A percentile compares a stretch with the other conserved stretches of the same genome.
These are phyloP conservation scores for Hysterium pulicare DNA, from an alignment of 2,329 filamentous ascomycete species.

Conservation along the genomic window DNA sequence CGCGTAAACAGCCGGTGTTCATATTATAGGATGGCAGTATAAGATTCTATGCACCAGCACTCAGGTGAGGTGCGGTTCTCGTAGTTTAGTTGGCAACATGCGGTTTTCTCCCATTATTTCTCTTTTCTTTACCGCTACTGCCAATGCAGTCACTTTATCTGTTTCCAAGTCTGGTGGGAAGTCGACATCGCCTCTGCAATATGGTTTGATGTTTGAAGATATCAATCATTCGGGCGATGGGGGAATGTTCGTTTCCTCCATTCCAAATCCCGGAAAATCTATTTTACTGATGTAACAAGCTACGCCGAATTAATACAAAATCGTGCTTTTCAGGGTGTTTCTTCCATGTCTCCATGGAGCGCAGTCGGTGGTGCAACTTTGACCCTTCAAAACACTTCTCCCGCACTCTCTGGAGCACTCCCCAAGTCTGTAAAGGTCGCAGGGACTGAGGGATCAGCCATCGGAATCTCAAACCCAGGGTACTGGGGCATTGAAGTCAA, in stretches of 20 bases:
- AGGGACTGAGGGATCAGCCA: constrained; percentile 1
- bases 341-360: constrained; percentile 16
- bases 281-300: neutral
- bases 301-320: neutral
- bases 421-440: constrained; percentile 7
- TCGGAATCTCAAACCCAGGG: constrained; percentile 9
- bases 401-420: constrained; percentile 3
- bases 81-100: too few relatives aligned
- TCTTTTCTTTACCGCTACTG: neutral
- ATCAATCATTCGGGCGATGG: constrained; percentile 10
- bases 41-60: too few relatives aligned
- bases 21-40: too few relatives aligned
- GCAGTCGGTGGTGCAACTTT: constrained; percentile 25
- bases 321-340: neutral
- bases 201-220: constrained; percentile 6
- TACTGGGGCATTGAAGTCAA: constrained; percentile 11
- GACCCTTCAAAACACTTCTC: constrained; percentile 7
- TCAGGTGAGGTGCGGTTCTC: too few relatives aligned
- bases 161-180: neutral
- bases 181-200: neutral
- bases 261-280: neutral
- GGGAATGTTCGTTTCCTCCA: constrained; percentile 1
- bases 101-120: neutral
- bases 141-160: neutral
- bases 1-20: too few relatives aligned